phyloP scores from a whole-genome alignment of 2,329 filamentous ascomycete genomes.

The Trichophyton mentagrophytes region DNA sequence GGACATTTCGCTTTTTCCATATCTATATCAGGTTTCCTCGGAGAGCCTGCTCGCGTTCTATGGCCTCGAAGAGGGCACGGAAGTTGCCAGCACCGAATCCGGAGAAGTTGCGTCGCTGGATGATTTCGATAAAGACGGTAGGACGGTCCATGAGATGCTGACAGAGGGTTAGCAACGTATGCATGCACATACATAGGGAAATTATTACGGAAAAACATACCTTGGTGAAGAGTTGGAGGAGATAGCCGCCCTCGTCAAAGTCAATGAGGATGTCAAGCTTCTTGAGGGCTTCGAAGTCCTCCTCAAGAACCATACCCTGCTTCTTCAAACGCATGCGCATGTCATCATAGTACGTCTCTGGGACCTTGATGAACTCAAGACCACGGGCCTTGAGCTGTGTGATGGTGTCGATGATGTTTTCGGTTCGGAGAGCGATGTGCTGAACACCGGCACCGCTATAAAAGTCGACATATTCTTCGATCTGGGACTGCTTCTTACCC shows the following conservation, averaged over 20 bases:
- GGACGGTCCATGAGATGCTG: slow-evolving; percentile 81
- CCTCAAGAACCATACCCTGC: slow-evolving; percentile 48
- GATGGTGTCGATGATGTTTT: slow-evolving; percentile 66
- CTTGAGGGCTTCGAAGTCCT: slow-evolving; percentile 78
- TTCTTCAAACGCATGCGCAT: slow-evolving; percentile 62
- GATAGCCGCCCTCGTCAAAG: slow-evolving; percentile 84
- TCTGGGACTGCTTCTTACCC: slow-evolving; percentile 84
- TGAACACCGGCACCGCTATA: slow-evolving; percentile 84
- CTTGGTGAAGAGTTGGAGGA: slow-evolving; percentile 64
- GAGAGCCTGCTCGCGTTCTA: slow-evolving; percentile 80
- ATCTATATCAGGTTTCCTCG: slow-evolving; percentile 57
- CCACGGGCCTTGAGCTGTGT: slow-evolving; percentile 69
- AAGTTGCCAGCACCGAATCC: slow-evolving; percentile 95
- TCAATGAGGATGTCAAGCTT: slow-evolving; percentile 80
- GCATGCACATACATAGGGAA: not conserved
- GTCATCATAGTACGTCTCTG: slow-evolving; percentile 68
- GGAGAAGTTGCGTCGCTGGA: slow-evolving; percentile 78
- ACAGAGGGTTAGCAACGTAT: not conserved
- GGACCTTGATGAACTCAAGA: slow-evolving; percentile 85
- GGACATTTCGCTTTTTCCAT: not conserved
- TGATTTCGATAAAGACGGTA: slow-evolving; percentile 93
- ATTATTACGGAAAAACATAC: slow-evolving; percentile 17
- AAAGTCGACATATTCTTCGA: slow-evolving; percentile 86
- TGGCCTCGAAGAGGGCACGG: slow-evolving; percentile 87
- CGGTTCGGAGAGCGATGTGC: slow-evolving; percentile 77